Evolutionary conservation across 148 eudicot species (phyloP).

Genomic region (Rhododendron mucronatum): DNA sequence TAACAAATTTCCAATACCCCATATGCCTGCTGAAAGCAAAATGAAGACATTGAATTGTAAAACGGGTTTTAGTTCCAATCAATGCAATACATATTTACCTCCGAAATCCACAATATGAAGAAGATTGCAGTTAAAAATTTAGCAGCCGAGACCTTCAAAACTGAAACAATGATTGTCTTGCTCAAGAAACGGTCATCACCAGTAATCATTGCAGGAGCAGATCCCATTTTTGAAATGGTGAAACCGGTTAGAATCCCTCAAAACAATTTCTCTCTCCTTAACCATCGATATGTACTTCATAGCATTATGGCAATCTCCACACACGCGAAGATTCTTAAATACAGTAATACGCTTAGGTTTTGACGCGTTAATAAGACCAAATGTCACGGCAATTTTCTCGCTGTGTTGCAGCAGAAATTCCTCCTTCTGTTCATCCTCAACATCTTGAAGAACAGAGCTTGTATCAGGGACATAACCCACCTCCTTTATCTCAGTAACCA

Average conservation of each 20-base stretch:
- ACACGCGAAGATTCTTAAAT: conserved; percentile 54
- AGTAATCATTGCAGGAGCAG: conserved; percentile 64
- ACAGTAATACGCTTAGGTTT: conserved; percentile 45
- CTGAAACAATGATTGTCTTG: neutral
- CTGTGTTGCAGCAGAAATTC: conserved; percentile 58
- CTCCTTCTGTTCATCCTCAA: conserved; percentile 59
- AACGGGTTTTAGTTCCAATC: neutral
- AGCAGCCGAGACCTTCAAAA: neutral
- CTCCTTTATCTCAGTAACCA: conserved; percentile 41
- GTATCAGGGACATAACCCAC: conserved; percentile 40
- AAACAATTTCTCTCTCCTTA: conserved; percentile 48
- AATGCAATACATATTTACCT: neutral
- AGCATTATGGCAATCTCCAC: conserved; percentile 63
- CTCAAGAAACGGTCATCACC: conserved; percentile 26
- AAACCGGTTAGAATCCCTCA: conserved; percentile 63
- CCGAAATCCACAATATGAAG: neutral
- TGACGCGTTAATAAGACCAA: conserved; percentile 60
- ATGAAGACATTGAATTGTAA: neutral
- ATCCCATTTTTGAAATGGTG: conserved; percentile 52
- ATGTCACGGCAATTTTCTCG: conserved; percentile 70
- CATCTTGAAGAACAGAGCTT: conserved; percentile 57
- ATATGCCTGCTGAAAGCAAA: neutral
- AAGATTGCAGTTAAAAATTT: neutral
- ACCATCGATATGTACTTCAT: conserved; percentile 53
- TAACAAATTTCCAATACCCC: neutral